These are phyloP conservation scores for Fraxinus excelsior DNA, from an alignment of 257 asterid genomes.

Conservation along the genomic window DNA sequence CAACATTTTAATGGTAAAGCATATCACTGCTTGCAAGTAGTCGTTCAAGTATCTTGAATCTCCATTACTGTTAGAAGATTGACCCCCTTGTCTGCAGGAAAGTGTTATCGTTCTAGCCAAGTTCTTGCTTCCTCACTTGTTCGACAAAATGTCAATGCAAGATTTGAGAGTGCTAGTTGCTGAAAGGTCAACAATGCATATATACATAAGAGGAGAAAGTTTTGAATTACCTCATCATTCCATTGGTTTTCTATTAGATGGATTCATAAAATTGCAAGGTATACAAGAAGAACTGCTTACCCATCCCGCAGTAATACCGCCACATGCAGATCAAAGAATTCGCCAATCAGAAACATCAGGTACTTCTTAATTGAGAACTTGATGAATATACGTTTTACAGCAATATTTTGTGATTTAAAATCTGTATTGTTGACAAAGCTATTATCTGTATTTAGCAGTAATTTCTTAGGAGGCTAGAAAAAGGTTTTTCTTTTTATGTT, in stretches of 20 bases:
- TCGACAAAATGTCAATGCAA: constrained; percentile 77
- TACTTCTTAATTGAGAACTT: constrained; percentile 28
- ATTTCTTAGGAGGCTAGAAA: background rate
- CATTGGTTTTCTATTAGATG: constrained; percentile 87
- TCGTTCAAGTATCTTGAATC: constrained; percentile 13
- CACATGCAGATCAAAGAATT: constrained; percentile 54
- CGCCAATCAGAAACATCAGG: constrained; percentile 59
- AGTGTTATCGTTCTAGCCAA: constrained; percentile 72
- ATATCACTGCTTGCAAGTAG: constrained; percentile 2
- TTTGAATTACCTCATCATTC: constrained; percentile 76
- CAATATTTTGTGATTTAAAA: too few relatives aligned
- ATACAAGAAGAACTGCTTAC: constrained; percentile 58
- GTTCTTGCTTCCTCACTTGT: constrained; percentile 75
- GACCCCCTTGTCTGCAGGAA: constrained; percentile 59
- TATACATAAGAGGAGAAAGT: constrained; percentile 74
- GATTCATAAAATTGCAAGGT: constrained; percentile 68
- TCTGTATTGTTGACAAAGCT: background rate
- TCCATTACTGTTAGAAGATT: constrained; percentile 22
- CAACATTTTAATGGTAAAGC: background rate
- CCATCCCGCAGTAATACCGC: constrained; percentile 68
- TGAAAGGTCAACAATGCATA: constrained; percentile 66
- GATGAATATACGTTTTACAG: constrained; percentile 2
- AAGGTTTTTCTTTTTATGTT: background rate
- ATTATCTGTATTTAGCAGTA: background rate
- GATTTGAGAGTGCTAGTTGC: constrained; percentile 76